Evolutionary conservation across 164 flowering plant genomes (phyloP), one percentile per base, ranked within the genome.

Genomic region (Magnolia sinica): DNA sequence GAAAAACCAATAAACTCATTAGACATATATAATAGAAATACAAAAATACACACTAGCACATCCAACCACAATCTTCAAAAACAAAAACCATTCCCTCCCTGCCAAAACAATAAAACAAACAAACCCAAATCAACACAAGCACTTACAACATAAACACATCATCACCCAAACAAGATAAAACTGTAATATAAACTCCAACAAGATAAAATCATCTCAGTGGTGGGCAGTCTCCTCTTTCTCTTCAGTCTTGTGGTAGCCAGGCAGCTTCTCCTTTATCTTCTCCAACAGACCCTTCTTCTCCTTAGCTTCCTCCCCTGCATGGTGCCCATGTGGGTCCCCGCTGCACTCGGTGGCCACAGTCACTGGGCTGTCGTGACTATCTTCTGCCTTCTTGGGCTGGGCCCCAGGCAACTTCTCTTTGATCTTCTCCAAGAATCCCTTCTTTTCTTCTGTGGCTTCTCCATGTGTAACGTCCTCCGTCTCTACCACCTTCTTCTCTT

Each of bases 371-470:
- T 68, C 18, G 64, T 11, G 8, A 14, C 45, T 59, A 22, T 79
- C 78, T 69, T 83, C 87, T 1, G 74, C 74, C 74, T 84, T 87
- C 83, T 86, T 78, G 72, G 77, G 82, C 0, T 3, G 16, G n/a
- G 49, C 31, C n/a, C 94, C 94, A 11, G 91, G 90, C 49, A 91
- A 74, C 80, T 91, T 91, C 81, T 86, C 94, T 82, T 91, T 89
- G 84, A 91, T 87, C 86, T 91, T 91, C 73, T 91, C 89, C 23
- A 89, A 73, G 7, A 91, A 51, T 0, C 91, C 88, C 77, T 88
- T 88, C 85, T 88, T 88, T 78, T 86, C 88, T 63, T 80, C 66
- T 1, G 78, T 75, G 18, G 63, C 59, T 71, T 77, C 81, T 1
- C 24, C 66, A 22, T 70, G 0, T 3, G 13, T 11, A 11, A 3